Conservation (phyloP, 805 yeast genomes). For the Yarrowia sp. region DNA sequence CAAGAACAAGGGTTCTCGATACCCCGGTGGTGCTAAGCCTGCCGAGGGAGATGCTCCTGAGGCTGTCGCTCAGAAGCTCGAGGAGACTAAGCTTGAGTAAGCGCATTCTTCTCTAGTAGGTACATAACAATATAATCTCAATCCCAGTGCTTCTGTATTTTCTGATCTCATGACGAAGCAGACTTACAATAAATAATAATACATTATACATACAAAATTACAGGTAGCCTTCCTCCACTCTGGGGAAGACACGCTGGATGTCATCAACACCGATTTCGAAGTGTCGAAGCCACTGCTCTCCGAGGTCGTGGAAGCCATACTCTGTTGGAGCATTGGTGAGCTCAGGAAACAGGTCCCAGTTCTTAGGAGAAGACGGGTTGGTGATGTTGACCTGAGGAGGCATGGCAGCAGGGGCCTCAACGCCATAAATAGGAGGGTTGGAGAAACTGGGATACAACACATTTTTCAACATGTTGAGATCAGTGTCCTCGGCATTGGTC, state of each 20-base stretch:
- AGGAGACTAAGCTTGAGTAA: constrained; percentile 37
- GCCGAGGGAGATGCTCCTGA: constrained; percentile 39
- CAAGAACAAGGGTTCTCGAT: constrained; percentile 87
- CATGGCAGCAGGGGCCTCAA: background rate
- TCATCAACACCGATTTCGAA: constrained; percentile 36
- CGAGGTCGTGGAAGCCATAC: constrained; percentile 34
- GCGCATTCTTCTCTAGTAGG: no score
- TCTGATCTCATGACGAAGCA: background rate
- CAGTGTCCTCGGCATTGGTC: constrained; percentile 8
- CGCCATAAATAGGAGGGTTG: constrained; percentile 30
- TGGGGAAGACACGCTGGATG: constrained; percentile 33
- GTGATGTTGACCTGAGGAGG: constrained; percentile 7
- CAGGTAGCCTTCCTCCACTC: constrained; percentile 22
- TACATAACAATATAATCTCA: background rate
- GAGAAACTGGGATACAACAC: constrained; percentile 27
- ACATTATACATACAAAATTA: constrained; percentile 3
- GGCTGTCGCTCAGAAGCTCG: constrained; percentile 18
- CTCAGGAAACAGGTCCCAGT: constrained; percentile 37
- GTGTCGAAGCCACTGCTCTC: constrained; percentile 39
- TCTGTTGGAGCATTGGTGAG: constrained; percentile 22
- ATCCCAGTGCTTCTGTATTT: background rate
- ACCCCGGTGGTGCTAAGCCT: constrained; percentile 69
- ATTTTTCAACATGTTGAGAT: constrained; percentile 21
- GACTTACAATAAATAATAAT: background rate
- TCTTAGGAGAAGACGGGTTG: constrained; percentile 20